These are phyloP conservation scores for Avena eriantha DNA, from an alignment of 176 grass and related monocot species.

Conservation along the genomic window DNA sequence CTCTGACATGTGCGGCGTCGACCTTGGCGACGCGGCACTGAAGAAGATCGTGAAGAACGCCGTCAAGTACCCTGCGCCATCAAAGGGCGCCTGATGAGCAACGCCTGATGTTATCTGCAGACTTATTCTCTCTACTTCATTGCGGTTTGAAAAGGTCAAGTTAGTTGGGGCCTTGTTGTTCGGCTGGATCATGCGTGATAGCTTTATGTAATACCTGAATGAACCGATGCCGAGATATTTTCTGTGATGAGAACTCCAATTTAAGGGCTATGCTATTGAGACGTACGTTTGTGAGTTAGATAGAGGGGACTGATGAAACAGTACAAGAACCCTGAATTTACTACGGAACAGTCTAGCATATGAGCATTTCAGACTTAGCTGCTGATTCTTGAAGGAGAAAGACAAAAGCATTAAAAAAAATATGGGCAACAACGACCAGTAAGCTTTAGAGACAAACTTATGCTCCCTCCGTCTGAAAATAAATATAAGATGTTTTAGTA, in stretches of 20 bases:
- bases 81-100: slow-evolving; percentile 14
- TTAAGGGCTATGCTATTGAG: too few species aligned
- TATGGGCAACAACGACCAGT: too few species aligned
- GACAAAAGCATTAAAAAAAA: too few species aligned
- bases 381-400: too few species aligned
- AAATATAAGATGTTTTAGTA: too few species aligned
- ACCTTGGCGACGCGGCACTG: slow-evolving; percentile 67
- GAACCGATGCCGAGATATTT: neutral
- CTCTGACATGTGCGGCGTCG: slow-evolving; percentile 81
- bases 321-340: too few species aligned
- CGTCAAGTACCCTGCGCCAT: slow-evolving; percentile 69
- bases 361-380: too few species aligned
- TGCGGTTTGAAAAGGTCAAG: neutral
- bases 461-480: too few species aligned
- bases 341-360: too few species aligned
- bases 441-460: too few species aligned
- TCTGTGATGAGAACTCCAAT: neutral
- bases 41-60: slow-evolving; percentile 87
- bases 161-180: neutral
- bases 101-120: neutral
- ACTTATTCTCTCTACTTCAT: neutral
- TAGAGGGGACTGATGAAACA: too few species aligned
- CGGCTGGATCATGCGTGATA: neutral
- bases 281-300: too few species aligned
- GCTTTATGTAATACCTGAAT: neutral